These are phyloP conservation scores for Meyerozyma smithsonii DNA, from an alignment of 1,139 yeast genomes.

Conservation along the genomic window DNA sequence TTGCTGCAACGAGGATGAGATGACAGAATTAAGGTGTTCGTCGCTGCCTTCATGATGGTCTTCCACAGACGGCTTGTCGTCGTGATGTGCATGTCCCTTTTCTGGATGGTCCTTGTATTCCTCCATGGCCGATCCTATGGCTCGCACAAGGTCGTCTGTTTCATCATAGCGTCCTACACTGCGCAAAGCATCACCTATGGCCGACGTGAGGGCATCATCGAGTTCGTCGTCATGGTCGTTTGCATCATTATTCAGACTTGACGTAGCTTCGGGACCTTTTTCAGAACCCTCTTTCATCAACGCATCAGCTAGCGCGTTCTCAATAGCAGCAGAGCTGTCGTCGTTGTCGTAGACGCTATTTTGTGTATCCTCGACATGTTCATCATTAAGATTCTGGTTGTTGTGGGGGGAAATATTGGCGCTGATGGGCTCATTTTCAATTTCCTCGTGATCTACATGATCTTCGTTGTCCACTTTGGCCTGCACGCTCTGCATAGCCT, in stretches of 20 bases:
- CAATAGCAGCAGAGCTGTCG: not conserved
- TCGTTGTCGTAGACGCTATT: not conserved
- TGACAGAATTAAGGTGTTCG: slow-evolving; percentile 14
- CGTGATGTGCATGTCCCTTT: not conserved
- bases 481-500: slow-evolving; percentile 1
- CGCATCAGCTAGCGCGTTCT: not conserved
- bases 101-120: not conserved
- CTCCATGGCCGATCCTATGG: slow-evolving; percentile 2
- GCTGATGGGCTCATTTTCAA: not conserved
- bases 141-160: slow-evolving; percentile 1
- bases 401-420: not conserved
- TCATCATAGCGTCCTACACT: not conserved
- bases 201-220: slow-evolving; percentile 15
- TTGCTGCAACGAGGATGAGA: slow-evolving; percentile 16
- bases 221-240: slow-evolving; percentile 17
- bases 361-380: not conserved
- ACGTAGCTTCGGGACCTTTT: not conserved
- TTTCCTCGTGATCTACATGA: not conserved
- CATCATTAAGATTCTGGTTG: not conserved
- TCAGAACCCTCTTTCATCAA: not conserved
- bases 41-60: slow-evolving; percentile 8
- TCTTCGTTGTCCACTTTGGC: not conserved
- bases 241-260: no score
- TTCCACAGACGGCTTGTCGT: slow-evolving; percentile 1
- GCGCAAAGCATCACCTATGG: slow-evolving; percentile 4